A percentile compares a stretch with the other conserved stretches of the same genome.
These are phyloP conservation scores for Proliferodiscus dingleyae DNA, from an alignment of 2,329 filamentous ascomycete species.

Conservation along the genomic window DNA sequence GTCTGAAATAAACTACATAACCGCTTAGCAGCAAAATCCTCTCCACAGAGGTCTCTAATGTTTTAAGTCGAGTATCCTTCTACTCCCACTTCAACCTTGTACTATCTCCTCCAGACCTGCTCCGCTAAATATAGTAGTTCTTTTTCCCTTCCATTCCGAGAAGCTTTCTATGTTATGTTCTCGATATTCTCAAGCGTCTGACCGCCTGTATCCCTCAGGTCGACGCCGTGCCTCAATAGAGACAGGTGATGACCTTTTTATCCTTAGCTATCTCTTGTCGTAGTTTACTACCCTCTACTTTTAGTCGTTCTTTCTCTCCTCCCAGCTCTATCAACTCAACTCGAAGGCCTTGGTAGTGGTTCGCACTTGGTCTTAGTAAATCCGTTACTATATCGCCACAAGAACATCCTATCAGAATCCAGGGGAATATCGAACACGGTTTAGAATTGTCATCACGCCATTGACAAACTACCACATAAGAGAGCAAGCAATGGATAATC, in stretches of 20 bases:
- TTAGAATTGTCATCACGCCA: slow-evolving; percentile 8
- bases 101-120: slow-evolving; percentile 8
- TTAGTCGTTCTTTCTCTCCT: slow-evolving; percentile 8
- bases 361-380: slow-evolving; percentile 7
- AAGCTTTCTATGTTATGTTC: slow-evolving; percentile 10
- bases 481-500: slow-evolving; percentile 7
- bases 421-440: slow-evolving; percentile 8
- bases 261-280: slow-evolving; percentile 8
- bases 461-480: slow-evolving; percentile 5
- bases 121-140: slow-evolving; percentile 7
- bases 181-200: slow-evolving; percentile 4
- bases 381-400: slow-evolving; percentile 5
- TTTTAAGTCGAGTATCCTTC: slow-evolving; percentile 9
- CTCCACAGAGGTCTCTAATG: neutral
- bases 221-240: slow-evolving; percentile 5
- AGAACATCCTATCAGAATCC: slow-evolving; percentile 4
- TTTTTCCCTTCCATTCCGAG: slow-evolving; percentile 7
- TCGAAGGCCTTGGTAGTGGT: slow-evolving; percentile 7
- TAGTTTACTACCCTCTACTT: slow-evolving; percentile 7
- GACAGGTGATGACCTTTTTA: slow-evolving; percentile 5
- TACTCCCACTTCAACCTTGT: slow-evolving; percentile 5
- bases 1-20: slow-evolving; percentile 1
- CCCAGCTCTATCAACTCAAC: slow-evolving; percentile 8
- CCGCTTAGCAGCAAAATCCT: neutral
- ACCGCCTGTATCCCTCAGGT: slow-evolving; percentile 6